Conservation (phyloP, 345 rosid genomes). For the Lepidium aucheri region DNA sequence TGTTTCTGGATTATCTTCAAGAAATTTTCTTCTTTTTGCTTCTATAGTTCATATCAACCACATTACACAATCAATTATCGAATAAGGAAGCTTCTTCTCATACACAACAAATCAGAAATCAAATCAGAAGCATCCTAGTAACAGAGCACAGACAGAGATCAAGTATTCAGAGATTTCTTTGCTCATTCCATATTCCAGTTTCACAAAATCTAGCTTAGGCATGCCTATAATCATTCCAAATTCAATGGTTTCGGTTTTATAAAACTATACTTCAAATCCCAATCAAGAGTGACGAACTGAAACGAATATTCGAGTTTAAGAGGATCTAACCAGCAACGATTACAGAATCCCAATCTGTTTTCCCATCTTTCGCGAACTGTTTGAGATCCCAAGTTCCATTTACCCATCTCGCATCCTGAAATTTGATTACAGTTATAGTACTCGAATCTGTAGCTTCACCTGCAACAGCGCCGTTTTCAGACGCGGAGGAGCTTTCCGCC, state of each 20-base stretch:
- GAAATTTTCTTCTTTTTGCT: constrained; percentile 94
- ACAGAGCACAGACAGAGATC: background rate
- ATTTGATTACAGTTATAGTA: constrained; percentile 29
- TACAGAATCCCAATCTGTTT: constrained; percentile 84
- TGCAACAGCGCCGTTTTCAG: constrained; percentile 13
- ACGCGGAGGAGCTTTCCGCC: constrained; percentile 10
- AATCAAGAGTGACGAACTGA: background rate
- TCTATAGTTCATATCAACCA: constrained; percentile 35
- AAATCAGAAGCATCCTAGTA: background rate
- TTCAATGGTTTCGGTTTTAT: background rate
- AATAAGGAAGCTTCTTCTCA: background rate
- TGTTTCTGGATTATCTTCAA: constrained; percentile 73
- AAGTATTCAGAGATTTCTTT: background rate
- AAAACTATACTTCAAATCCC: too few relatives aligned
- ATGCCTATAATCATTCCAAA: background rate
- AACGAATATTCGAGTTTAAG: background rate
- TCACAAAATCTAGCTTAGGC: background rate
- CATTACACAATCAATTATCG: background rate
- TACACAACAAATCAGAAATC: background rate
- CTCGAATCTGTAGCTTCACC: constrained; percentile 11
- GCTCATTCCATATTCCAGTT: background rate
- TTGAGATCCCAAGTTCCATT: constrained; percentile 92
- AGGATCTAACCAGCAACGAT: constrained; percentile 78
- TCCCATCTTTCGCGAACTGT: constrained; percentile 61
- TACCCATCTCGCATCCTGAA: constrained; percentile 63